These are phyloP conservation scores for Decorospora gaudefroyi DNA, from an alignment of 2,329 filamentous ascomycete genomes.

Conservation along the genomic window DNA sequence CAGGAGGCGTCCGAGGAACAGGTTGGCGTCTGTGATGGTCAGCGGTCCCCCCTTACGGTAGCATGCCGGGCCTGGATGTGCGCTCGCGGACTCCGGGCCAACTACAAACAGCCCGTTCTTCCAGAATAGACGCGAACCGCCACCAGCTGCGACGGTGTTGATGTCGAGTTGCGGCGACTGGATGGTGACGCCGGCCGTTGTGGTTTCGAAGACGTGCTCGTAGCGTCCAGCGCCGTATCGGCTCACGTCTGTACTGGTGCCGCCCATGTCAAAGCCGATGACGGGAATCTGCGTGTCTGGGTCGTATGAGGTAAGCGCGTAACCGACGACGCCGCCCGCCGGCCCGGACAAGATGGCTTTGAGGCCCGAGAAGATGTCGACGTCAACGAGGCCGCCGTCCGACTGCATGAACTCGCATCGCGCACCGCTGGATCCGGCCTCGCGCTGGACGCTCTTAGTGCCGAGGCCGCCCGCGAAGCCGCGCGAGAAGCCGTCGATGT, in stretches of 20 bases:
- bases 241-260: slow-evolving; percentile 89
- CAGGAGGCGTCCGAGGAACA: slow-evolving; percentile 80
- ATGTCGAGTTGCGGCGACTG: slow-evolving; percentile 92
- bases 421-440: slow-evolving; percentile 68
- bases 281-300: slow-evolving; percentile 78
- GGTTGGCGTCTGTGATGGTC: slow-evolving; percentile 91
- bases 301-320: slow-evolving; percentile 89
- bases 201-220: slow-evolving; percentile 93
- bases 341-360: slow-evolving; percentile 86
- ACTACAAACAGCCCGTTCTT: slow-evolving; percentile 88
- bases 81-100: slow-evolving; percentile 84
- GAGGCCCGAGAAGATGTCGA: slow-evolving; percentile 80
- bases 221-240: slow-evolving; percentile 83
- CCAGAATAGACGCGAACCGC: slow-evolving; percentile 83
- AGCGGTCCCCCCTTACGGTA: slow-evolving; percentile 88
- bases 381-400: slow-evolving; percentile 72
- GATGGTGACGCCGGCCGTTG: slow-evolving; percentile 90
- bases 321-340: slow-evolving; percentile 91
- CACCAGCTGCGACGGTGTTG: slow-evolving; percentile 91
- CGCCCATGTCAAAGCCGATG: slow-evolving; percentile 96
- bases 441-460: slow-evolving; percentile 70
- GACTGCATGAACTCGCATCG: slow-evolving; percentile 96
- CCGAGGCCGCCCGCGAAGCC: slow-evolving; percentile 83
- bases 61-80: slow-evolving; percentile 87
- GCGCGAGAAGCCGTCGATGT: slow-evolving; percentile 74